Base-by-base conservation (phyloP, 2,329 filamentous ascomycete species). In the Microsporum canis region DNA sequence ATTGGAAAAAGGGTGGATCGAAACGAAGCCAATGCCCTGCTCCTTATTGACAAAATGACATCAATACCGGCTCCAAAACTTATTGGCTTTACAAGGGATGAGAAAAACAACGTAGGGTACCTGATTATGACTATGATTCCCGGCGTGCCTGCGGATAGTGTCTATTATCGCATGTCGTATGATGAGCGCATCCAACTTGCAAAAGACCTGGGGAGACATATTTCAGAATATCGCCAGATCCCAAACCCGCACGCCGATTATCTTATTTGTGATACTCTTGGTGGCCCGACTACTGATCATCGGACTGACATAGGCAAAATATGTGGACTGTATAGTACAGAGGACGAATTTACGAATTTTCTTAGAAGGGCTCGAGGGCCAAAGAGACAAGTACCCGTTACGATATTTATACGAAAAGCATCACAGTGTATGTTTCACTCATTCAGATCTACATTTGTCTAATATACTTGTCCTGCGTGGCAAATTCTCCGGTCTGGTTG, bases 21-120 rank as follows among this genome's bases (percentile, higher is more conserved):
- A 31, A 63, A 63, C 33, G 63, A 64, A 53, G 63, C 61, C 4
- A 61, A 62, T 60, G 58, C 63, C n/a, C 60, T 65, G 36, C 47
- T 8, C 1, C 58, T 61, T 17, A 34, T 63, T 47, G 63, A 62
- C 14, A 62, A 63, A 41, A 17, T 62, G 14, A 63, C 59, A 33
- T 43, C 57, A 5, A 60, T 64, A 1, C 60, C 62, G 27, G 61
- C 63, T 31, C 63, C 61, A 39, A 29, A 33, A 31, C 27, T 64
- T n/a, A 60, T 64, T 23, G 36, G 56, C 53, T 61, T 63, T 47
- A 51, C 43, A 12, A 36, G 41, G 3, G 56, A 62, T 17, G 47
- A 61, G 17, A 39, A 10, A 8, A 17, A 55, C 34, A 36, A 53
- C 5, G 33, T 33, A 43, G 63, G 61, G 2, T 65, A 39, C 14